Evolutionary conservation across 768 basidiomycete species (phyloP), one percentile per base, ranked within the genome.

Genomic region (Suillus clintonianus): DNA sequence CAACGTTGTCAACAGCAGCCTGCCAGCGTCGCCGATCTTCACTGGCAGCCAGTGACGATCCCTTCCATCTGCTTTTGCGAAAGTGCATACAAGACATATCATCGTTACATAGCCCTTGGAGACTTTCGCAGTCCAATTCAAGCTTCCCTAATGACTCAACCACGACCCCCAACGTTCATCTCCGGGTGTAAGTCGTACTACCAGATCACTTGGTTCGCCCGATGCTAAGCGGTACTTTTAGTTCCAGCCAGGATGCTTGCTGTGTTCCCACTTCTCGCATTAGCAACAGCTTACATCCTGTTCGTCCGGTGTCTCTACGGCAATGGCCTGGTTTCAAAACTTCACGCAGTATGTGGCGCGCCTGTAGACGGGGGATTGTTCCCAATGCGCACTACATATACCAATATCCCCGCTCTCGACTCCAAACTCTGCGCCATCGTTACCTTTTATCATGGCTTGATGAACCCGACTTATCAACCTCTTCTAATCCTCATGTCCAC

Each of bases 361-460:
- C 27, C 57, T 30, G 27, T 65, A n/a, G 5, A 54, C 27, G 42
- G 48, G 9, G 47, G 2, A 43, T 61, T 37, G 11, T n/a, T 39
- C 24, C 73, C 77, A 5, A 81, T 80, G 67, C 74, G 71, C n/a
- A 69, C 82, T 15, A 51, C 69, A 1, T 82, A 82, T 65, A 81
- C 80, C 32, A 76, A 77, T 5, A 39, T 76, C 19, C 56, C 67
- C 22, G 55, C 59, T 14, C 34, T 82, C 36, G 83, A 86, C 67
- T 59, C 41, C 19, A 36, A 57, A 11, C 69, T 85, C 19, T 85
- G 84, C 60, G 69, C 69, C 17, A 45, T 85, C 39, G 79, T 85
- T 50, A 66, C 75, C 0, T 78, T 84, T 68, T 86, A 85, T 72
- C 80, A 84, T 59, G 36, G 42, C 48, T 22, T 45, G 11, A 41